These are phyloP conservation scores for Ormosia emarginata DNA, from an alignment of 306 rosid species.

Conservation along the genomic window DNA sequence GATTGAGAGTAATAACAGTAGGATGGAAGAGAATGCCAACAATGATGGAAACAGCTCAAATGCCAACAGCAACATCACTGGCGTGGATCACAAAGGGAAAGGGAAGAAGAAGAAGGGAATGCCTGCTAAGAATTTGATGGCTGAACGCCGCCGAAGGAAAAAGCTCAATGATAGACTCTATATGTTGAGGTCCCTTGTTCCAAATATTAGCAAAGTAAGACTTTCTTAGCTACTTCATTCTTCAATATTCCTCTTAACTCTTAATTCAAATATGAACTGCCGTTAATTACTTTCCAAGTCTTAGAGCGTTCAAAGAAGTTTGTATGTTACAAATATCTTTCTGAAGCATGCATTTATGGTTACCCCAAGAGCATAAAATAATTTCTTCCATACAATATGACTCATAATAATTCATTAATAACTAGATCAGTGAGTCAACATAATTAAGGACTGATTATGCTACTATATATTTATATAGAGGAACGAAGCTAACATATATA, in stretches of 20 bases:
- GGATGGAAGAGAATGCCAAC: constrained; percentile 43
- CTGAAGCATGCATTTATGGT: too few species aligned
- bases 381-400: not conserved
- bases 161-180: constrained; percentile 71
- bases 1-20: constrained; percentile 27
- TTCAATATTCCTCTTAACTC: not conserved
- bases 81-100: constrained; percentile 52
- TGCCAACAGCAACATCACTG: constrained; percentile 39
- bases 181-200: constrained; percentile 73
- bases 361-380: too few species aligned
- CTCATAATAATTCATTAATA: not conserved
- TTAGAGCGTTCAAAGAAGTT: not conserved
- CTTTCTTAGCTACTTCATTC: not conserved
- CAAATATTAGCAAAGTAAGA: constrained; percentile 67
- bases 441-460: not conserved
- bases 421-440: not conserved
- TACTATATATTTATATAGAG: not conserved
- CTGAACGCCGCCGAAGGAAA: constrained; percentile 72
- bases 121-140: constrained; percentile 78
- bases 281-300: not conserved
- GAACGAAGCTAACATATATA: not conserved
- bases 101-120: constrained; percentile 72
- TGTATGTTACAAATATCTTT: not conserved
- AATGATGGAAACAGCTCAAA: constrained; percentile 42
- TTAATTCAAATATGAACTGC: not conserved